Evolutionary conservation across 2,329 filamentous ascomycete species (phyloP).

Genomic region (Leptographium radiaticola): DNA sequence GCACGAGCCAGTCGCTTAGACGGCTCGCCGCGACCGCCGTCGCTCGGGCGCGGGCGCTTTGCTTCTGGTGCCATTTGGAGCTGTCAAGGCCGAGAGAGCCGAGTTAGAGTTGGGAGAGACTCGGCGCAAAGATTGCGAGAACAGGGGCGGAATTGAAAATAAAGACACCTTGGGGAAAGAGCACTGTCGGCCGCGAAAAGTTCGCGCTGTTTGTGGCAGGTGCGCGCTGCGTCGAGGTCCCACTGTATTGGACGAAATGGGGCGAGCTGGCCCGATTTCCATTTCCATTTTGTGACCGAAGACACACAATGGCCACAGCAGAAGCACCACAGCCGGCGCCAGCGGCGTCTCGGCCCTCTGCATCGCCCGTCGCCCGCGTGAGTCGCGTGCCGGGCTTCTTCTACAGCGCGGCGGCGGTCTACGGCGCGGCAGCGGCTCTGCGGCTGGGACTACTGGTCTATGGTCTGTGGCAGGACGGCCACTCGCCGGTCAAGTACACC

Average conservation of each 20-base stretch:
- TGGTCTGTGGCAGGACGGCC: conserved; percentile 81
- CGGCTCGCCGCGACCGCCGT: conserved; percentile 15
- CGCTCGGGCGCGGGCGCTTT: conserved; percentile 43
- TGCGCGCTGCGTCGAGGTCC: background rate
- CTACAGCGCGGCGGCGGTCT: conserved; percentile 32
- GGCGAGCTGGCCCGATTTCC: no score
- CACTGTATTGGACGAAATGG: no score
- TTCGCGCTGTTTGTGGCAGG: background rate
- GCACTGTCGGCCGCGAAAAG: background rate
- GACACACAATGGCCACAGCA: no score
- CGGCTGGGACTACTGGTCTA: conserved; percentile 69
- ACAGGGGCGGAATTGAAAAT: no score
- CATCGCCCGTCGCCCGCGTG: no score
- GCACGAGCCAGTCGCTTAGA: conserved; percentile 17
- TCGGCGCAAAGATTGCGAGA: background rate
- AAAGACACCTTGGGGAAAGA: background rate
- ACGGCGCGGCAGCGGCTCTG: conserved; percentile 46
- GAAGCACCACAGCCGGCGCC: no score
- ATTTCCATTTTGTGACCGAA: no score
- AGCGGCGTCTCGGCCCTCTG: no score
- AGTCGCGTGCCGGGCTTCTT: conserved; percentile 19
- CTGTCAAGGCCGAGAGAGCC: no score
- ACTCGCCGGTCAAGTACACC: conserved; percentile 91
- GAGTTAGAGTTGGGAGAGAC: background rate
- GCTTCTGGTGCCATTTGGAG: conserved; percentile 6